phyloP scores from a whole-genome alignment of 768 basidiomycete species.

The Tricholoma sp. region DNA sequence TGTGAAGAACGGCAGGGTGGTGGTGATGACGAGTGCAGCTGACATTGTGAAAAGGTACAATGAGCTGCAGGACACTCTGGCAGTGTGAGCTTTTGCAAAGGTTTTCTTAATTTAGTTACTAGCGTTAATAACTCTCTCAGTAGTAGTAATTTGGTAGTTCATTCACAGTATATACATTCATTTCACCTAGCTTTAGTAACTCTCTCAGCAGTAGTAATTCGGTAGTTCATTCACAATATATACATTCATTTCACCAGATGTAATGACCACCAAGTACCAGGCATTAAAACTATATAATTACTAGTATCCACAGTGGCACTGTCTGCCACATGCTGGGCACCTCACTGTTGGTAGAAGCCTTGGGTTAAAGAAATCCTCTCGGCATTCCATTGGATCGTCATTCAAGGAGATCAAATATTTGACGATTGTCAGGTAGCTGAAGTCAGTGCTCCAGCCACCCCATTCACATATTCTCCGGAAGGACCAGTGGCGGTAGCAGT shows the following conservation, averaged over 20 bases:
- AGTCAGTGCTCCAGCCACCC: constrained; percentile 41
- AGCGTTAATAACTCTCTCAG: not conserved
- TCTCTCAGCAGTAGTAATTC: not conserved
- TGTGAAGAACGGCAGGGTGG: not conserved
- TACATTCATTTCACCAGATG: not conserved
- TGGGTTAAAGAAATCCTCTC: constrained; percentile 34
- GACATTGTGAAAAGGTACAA: not conserved
- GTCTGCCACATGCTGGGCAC: not conserved
- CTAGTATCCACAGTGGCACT: not conserved
- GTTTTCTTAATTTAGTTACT: not conserved
- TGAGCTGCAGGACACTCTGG: not conserved
- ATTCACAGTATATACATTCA: not conserved
- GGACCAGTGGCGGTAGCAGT: constrained; percentile 25
- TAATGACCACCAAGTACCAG: too few species aligned
- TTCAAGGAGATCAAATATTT: constrained; percentile 38
- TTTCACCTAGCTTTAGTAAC: not conserved
- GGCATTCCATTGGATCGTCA: constrained; percentile 25
- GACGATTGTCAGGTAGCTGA: constrained; percentile 34
- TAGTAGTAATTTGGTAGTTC: not conserved
- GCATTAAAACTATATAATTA: not conserved
- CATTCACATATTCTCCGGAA: constrained; percentile 37
- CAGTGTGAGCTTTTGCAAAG: not conserved
- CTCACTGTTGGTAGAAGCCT: constrained; percentile 1
- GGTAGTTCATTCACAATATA: not conserved
- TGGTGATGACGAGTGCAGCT: not conserved